Conservation (phyloP, 176 grass and related monocot species). For the Hyparrhenia diplandra region DNA sequence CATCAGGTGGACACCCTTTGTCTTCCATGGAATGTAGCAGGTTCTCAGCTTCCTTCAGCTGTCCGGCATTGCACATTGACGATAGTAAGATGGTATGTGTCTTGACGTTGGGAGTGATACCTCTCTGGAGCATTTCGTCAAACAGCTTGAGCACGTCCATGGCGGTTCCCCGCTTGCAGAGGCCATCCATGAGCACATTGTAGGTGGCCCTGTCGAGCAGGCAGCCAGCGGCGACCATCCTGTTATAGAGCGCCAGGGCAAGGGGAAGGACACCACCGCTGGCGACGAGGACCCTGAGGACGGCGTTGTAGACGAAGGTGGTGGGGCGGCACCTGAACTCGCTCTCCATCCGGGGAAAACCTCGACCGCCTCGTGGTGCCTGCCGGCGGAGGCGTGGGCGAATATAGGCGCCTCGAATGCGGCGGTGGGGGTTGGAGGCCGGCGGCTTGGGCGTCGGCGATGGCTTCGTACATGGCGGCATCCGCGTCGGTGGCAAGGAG, state of each 20-base stretch:
- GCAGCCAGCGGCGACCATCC: constrained; percentile 48
- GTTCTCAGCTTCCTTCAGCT: constrained; percentile 39
- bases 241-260: constrained; percentile 71
- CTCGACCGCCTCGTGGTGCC: constrained; percentile 50
- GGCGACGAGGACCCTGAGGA: constrained; percentile 60
- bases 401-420: constrained; percentile 62
- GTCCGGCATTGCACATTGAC: constrained; percentile 52
- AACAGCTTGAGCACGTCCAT: constrained; percentile 59
- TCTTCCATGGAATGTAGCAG: constrained; percentile 62
- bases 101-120: constrained; percentile 35
- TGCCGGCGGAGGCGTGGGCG: constrained; percentile 48
- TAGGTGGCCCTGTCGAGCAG: constrained; percentile 46
- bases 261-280: constrained; percentile 52
- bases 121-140: constrained; percentile 78
- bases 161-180: constrained; percentile 48
- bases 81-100: constrained; percentile 66
- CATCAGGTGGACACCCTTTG: constrained; percentile 48
- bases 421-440: constrained; percentile 17
- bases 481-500: constrained; percentile 34
- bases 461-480: constrained; percentile 46
- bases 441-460: constrained; percentile 42
- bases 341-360: constrained; percentile 63
- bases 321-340: constrained; percentile 70
- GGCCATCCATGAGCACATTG: constrained; percentile 55
- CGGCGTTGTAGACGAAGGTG: constrained; percentile 49